Evolutionary conservation across 1,284 basidiomycete species (phyloP).

Genomic region (Sporisorium iseilematis-ciliati): DNA sequence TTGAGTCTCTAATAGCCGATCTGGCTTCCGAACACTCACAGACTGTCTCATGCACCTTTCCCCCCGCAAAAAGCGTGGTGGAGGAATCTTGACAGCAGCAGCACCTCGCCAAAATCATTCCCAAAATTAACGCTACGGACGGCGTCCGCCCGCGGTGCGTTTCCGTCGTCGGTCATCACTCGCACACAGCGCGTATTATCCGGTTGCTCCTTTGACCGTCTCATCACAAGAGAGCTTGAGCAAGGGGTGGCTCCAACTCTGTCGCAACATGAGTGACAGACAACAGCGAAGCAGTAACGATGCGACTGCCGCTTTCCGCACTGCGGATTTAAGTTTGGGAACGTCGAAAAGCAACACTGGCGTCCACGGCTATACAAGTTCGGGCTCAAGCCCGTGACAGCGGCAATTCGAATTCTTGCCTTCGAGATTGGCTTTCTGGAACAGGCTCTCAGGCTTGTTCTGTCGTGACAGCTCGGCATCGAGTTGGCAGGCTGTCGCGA

Average conservation of each 20-base stretch:
- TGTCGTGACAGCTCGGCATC: not conserved
- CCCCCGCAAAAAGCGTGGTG: constrained; percentile 1
- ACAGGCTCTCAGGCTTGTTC: not conserved
- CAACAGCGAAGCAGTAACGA: no score
- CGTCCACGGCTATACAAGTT: constrained; percentile 1
- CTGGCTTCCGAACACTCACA: not conserved
- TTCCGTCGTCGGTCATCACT: constrained; percentile 4
- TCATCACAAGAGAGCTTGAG: no score
- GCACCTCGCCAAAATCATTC: not conserved
- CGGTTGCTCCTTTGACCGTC: no score
- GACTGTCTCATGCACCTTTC: not conserved
- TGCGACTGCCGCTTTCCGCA: not conserved
- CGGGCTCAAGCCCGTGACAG: not conserved
- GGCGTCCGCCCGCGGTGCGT: constrained; percentile 32
- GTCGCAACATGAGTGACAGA: no score
- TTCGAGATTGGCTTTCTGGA: not conserved
- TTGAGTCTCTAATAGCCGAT: constrained; percentile 1
- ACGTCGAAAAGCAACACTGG: not conserved
- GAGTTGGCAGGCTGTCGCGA: not conserved
- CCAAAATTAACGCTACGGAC: constrained; percentile 11
- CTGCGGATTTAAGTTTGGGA: not conserved
- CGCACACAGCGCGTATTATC: no score
- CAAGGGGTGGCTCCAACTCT: no score
- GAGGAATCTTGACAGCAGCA: constrained; percentile 3
- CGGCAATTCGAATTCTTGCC: no score